Conservation (phyloP, 305 asterid species). For the Fraxinus floribunda region DNA sequence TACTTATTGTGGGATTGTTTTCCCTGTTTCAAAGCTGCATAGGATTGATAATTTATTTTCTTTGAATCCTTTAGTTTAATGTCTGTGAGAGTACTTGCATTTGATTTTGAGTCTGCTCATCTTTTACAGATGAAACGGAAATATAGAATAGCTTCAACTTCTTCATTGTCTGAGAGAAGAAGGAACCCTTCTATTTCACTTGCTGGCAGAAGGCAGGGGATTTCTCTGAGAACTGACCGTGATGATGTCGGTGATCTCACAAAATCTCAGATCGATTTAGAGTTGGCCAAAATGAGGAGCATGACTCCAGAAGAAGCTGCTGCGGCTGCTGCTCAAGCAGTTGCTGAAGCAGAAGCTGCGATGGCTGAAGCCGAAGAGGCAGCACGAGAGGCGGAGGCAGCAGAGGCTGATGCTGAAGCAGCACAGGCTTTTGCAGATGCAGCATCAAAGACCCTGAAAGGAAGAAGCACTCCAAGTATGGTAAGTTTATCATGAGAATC, state of each 20-base stretch:
- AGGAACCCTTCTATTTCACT: conserved; percentile 41
- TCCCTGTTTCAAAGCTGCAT: background rate
- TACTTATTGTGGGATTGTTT: background rate
- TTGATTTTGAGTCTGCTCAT: conserved; percentile 18
- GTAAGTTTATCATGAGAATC: conserved; percentile 38
- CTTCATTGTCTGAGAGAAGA: conserved; percentile 52
- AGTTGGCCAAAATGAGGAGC: conserved; percentile 67
- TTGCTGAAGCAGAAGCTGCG: conserved; percentile 97
- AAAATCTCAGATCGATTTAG: conserved; percentile 65
- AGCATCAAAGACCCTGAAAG: conserved; percentile 72
- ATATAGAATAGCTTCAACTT: conserved; percentile 60
- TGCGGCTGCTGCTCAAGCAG: conserved; percentile 92
- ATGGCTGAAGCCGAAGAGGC: conserved; percentile 99
- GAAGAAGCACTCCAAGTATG: conserved; percentile 63
- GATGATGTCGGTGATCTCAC: conserved; percentile 43
- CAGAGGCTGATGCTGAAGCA: conserved; percentile 98
- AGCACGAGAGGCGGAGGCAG: conserved; percentile 90
- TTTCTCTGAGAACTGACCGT: conserved; percentile 44
- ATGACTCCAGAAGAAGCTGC: conserved; percentile 92
- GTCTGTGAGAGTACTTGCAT: background rate
- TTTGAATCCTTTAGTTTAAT: background rate
- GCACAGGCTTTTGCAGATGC: conserved; percentile 92
- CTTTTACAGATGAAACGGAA: conserved; percentile 66
- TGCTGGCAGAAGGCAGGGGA: conserved; percentile 50
- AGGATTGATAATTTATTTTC: conserved; percentile 2